Evolutionary conservation across 1,284 basidiomycete species (phyloP).

Genomic region (Trichosporon faecale): DNA sequence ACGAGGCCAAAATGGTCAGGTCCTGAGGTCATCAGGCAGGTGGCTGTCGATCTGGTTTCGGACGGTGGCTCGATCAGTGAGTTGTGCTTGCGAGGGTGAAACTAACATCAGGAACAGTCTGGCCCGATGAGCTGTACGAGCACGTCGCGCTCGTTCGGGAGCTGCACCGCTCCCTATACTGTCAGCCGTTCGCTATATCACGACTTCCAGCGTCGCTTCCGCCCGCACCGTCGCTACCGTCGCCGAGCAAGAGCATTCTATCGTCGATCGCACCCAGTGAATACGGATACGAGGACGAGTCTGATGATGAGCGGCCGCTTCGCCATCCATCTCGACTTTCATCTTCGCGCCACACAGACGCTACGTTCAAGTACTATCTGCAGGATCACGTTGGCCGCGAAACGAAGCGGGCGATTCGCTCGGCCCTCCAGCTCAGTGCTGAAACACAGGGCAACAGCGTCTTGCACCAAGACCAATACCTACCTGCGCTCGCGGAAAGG

Average conservation of each 20-base stretch:
- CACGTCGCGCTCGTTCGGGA: constrained; percentile 28
- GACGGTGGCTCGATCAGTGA: constrained; percentile 37
- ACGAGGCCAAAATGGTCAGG: constrained; percentile 15
- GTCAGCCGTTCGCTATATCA: constrained; percentile 35
- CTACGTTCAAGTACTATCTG: constrained; percentile 43
- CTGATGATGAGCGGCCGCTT: constrained; percentile 33
- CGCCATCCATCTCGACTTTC: constrained; percentile 37
- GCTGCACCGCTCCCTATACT: constrained; percentile 38
- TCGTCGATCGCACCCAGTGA: constrained; percentile 26
- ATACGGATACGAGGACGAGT: constrained; percentile 16
- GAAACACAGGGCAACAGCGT: neutral
- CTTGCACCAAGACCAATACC: neutral
- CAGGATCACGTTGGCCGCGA: constrained; percentile 42
- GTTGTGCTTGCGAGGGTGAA: neutral
- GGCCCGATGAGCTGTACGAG: constrained; percentile 36
- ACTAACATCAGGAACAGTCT: constrained; percentile 35
- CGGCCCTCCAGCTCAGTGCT: constrained; percentile 1
- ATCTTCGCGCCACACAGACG: constrained; percentile 37
- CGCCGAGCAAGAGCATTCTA: constrained; percentile 13
- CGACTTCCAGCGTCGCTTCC: neutral
- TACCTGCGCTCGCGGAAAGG: neutral
- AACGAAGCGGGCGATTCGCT: constrained; percentile 14
- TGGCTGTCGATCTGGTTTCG: constrained; percentile 36
- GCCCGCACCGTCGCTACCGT: neutral
- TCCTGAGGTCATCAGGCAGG: constrained; percentile 35